phyloP scores from a whole-genome alignment of 1,139 yeast species.

The Zygosaccharomyces pseudobailii region DNA sequence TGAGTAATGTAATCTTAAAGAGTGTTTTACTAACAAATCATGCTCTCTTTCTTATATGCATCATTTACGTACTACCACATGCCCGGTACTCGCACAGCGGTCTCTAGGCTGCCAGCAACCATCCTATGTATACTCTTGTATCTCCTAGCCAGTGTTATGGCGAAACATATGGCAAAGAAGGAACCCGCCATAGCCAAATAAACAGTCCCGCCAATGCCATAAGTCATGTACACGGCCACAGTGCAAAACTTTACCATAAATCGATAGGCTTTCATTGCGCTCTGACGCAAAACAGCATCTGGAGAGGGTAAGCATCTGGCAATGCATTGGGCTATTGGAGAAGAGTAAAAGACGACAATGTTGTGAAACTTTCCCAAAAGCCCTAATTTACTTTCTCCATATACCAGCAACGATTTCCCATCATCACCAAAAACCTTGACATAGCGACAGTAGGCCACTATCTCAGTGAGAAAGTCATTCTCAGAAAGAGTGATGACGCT shows the following conservation, averaged over 20 bases:
- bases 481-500: constrained; percentile 29
- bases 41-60: neutral
- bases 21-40: neutral
- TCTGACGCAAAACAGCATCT: constrained; percentile 5
- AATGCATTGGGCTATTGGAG: constrained; percentile 16
- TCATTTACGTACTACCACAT: constrained; percentile 4
- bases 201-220: constrained; percentile 29
- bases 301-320: constrained; percentile 4
- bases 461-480: constrained; percentile 26
- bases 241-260: constrained; percentile 16
- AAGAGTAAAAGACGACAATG: constrained; percentile 24
- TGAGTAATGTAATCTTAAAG: neutral
- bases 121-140: constrained; percentile 25
- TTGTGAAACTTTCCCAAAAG: constrained; percentile 32
- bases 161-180: constrained; percentile 30
- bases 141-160: constrained; percentile 25
- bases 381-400: constrained; percentile 18
- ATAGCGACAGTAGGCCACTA: constrained; percentile 18
- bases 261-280: constrained; percentile 10
- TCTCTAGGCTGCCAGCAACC: constrained; percentile 13
- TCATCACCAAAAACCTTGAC: constrained; percentile 18
- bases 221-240: constrained; percentile 19
- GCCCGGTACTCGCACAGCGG: constrained; percentile 12
- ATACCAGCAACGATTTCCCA: constrained; percentile 9
- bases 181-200: constrained; percentile 27